Base-by-base conservation (phyloP, 805 yeast species). In the Kodamaea leandrae region DNA sequence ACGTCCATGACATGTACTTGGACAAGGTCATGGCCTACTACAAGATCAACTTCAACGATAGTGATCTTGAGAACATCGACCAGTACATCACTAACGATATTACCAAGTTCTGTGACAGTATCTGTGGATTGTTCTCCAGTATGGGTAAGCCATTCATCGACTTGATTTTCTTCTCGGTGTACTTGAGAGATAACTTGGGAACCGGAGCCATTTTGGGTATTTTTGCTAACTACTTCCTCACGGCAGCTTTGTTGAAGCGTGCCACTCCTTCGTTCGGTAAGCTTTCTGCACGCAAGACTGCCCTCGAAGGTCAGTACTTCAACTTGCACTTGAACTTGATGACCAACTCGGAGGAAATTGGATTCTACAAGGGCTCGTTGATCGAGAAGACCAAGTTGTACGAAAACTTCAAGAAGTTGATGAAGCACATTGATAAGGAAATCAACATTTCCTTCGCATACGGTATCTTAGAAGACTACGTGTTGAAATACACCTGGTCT, bases 101-200 rank as follows among this genome's bases (percentile, higher is more conserved):
- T 26, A 74, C 84, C 18, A 78, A 81, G 55, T 90, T 90, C 62
- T 78, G 89, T 55, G 86, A 80, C 53, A 79, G 95, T 0, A 77
- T 88, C 19, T 83, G 95, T 33, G 80, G 90, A 0, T 74, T 90
- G 36, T 89, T 88, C 58, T 85, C 96, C 9, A 84, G 82, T 54
- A 78, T 90, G 65, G 97, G 96, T 32, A 90, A 90, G 61, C 98
- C 98, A 19, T 75, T 85, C 36, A 83, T 88, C 45, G 98, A 90
- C 61, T 68, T 90, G 53, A 74, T 86, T 12, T 82, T 90, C 55
- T 90, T 90, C 64, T 79, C 95, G 0, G 76, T 85, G 15, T 91
- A 90, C 63, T 73, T 90, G 49, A 69, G 95, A 50, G 90, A 85
- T 57, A 86, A 83, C 55, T 75, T 90, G 53, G 98, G 98, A 4